Evolutionary conservation across 306 rosid species (phyloP).

Genomic region (Pyrus betulifolia): DNA sequence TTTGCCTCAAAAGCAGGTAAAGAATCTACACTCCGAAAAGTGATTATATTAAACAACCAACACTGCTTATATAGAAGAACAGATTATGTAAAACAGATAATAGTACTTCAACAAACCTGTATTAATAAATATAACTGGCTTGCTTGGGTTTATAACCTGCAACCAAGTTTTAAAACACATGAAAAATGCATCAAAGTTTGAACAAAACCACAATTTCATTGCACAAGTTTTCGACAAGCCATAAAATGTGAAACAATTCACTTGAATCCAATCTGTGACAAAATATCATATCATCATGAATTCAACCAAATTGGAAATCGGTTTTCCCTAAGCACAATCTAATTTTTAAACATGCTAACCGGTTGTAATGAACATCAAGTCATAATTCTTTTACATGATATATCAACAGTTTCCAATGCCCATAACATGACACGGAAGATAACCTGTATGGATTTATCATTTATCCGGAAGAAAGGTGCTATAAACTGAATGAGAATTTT

Average conservation of each 20-base stretch:
- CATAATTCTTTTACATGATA: background rate
- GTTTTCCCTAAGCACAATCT: background rate
- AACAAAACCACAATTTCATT: background rate
- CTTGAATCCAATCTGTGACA: background rate
- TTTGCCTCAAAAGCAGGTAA: slow-evolving; percentile 78
- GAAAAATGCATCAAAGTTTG: background rate
- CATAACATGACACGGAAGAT: background rate
- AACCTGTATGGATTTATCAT: background rate
- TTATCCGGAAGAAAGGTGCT: background rate
- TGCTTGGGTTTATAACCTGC: slow-evolving; percentile 73
- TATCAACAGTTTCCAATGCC: background rate
- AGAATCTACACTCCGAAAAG: slow-evolving; percentile 36
- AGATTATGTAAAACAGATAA: slow-evolving; percentile 9
- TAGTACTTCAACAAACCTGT: slow-evolving; percentile 48
- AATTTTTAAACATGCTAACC: background rate
- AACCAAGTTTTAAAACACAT: background rate
- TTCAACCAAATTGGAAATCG: background rate
- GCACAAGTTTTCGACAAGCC: background rate
- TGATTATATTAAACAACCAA: slow-evolving; percentile 4
- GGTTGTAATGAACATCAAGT: background rate
- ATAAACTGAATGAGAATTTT: background rate
- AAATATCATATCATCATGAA: background rate
- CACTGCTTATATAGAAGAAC: background rate
- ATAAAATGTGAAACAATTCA: too few species aligned
- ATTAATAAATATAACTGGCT: slow-evolving; percentile 78